Percentiles rank a stretch among this genome's conserved stretches.
Conservation (phyloP, 2,329 filamentous ascomycete species). For the Calonectria naviculata region DNA sequence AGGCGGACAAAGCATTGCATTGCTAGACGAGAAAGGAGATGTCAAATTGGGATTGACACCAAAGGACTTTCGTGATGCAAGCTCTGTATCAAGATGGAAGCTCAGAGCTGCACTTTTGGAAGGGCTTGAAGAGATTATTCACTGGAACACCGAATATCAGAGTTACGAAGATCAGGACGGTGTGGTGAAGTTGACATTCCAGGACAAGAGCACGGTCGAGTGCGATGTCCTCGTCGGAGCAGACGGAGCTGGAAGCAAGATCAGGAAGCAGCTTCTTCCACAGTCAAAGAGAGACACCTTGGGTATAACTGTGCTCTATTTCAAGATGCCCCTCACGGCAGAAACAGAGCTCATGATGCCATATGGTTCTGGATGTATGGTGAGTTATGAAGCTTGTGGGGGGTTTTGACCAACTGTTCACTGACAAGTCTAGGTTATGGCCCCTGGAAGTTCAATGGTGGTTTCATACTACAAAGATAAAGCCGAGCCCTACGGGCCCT, state of each 20-base stretch:
- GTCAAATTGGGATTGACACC: slow-evolving; percentile 4
- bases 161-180: background rate
- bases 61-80: slow-evolving; percentile 1
- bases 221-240: slow-evolving; percentile 10
- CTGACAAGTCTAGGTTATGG: background rate
- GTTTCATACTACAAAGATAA: slow-evolving; percentile 11
- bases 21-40: slow-evolving; percentile 6
- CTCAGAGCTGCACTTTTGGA: background rate
- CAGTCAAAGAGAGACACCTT: background rate
- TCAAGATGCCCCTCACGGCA: slow-evolving; percentile 4
- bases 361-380: slow-evolving; percentile 11
- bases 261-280: slow-evolving; percentile 12
- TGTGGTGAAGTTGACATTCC: background rate
- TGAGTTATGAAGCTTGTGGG: background rate
- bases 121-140: background rate
- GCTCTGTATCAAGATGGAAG: slow-evolving; percentile 15
- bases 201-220: background rate
- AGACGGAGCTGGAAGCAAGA: slow-evolving; percentile 8
- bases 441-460: slow-evolving; percentile 12
- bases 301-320: slow-evolving; percentile 9
- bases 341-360: slow-evolving; percentile 12
- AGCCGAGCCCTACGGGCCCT: slow-evolving; percentile 2
- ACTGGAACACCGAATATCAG: background rate
- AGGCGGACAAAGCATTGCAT: background rate
- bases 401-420: too few species aligned